These are phyloP conservation scores for Purpureocillium lavendulum DNA, from an alignment of 2,329 filamentous ascomycete genomes.

Conservation along the genomic window DNA sequence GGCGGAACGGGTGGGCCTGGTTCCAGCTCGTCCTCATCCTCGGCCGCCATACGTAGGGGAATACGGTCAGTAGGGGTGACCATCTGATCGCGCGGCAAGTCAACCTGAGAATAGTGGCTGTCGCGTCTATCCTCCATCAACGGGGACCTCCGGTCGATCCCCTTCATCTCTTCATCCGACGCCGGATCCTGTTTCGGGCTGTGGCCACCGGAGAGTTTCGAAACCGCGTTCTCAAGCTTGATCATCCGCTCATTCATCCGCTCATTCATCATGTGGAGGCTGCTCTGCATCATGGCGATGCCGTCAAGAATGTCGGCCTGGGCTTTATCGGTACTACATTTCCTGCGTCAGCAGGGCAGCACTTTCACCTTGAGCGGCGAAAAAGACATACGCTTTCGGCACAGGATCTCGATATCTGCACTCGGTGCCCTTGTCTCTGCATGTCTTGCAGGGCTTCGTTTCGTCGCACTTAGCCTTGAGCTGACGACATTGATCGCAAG, in stretches of 20 bases:
- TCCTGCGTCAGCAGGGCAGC: too few relatives aligned
- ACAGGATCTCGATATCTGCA: slow-evolving; percentile 89
- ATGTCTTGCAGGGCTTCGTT: slow-evolving; percentile 74
- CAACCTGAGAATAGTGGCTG: slow-evolving; percentile 11
- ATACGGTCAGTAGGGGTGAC: slow-evolving; percentile 13
- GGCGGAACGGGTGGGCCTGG: slow-evolving; percentile 44
- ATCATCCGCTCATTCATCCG: slow-evolving; percentile 26
- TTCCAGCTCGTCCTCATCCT: slow-evolving; percentile 41
- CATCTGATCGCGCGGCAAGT: slow-evolving; percentile 16
- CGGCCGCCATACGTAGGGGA: slow-evolving; percentile 18
- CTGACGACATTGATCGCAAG: slow-evolving; percentile 82
- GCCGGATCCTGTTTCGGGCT: slow-evolving; percentile 18
- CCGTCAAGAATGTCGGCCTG: slow-evolving; percentile 51
- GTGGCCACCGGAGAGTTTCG: slow-evolving; percentile 10
- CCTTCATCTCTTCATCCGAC: slow-evolving; percentile 20
- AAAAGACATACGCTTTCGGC: slow-evolving; percentile 64
- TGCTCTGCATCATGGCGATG: slow-evolving; percentile 32
- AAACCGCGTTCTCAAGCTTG: slow-evolving; percentile 23
- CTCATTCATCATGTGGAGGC: slow-evolving; percentile 25
- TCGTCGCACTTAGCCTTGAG: slow-evolving; percentile 92
- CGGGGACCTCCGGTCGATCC: slow-evolving; percentile 12
- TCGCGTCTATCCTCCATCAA: slow-evolving; percentile 5
- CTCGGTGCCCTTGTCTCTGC: slow-evolving; percentile 73
- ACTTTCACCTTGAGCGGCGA: too few relatives aligned
- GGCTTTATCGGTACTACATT: slow-evolving; percentile 47